Base-by-base conservation (phyloP, 2,329 filamentous ascomycete species). In the Colletotrichum sp. region DNA sequence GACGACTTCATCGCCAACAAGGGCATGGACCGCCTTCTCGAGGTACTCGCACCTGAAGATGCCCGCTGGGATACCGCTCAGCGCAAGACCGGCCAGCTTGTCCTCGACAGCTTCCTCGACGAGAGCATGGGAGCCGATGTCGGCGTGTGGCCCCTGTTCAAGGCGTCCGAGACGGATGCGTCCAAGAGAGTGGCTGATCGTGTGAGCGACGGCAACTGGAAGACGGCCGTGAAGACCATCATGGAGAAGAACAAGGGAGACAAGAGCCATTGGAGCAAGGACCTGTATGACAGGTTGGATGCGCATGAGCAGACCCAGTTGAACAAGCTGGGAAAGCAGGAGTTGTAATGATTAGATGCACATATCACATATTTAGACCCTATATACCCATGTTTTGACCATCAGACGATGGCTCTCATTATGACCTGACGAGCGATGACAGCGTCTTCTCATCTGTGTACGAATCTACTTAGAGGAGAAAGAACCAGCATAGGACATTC, bases 91-190 rank as follows among this genome's bases (percentile, higher is more conserved):
- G 91, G 89, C 3, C 87, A 91, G 76, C 86, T 94, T 72, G 87
- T 93, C 32, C 86, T 90, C 39, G 93, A 94, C 80, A 92, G 88
- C 76, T 94, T 94, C 80, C 84, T 94, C n/a, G 92, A 94, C 80
- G 88, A 89, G 77, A 88, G 90, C 72, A 92, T 93, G 88, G 92
- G 92, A 55, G 92, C 92, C 4, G 85, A 86, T 28, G 78, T 89
- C 21, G 90, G 91, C 0, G 84, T 90, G 77, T 93, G 91, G 91
- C 91, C 91, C 0, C 60, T 69, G 15, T 76, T 76, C 70, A 69
- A 69, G 44, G 78, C 52, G 30, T 72, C 66, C 12, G 78, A 73
- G 75, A 36, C 60, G 49, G 76, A 75, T 39, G 62, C 18, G 30
- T 75, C 30, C 49, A 79, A 73, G 78, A 76, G 72, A 57, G 10